Base-by-base conservation (phyloP, 768 basidiomycete genomes). In the Phaeolepiota aurea region DNA sequence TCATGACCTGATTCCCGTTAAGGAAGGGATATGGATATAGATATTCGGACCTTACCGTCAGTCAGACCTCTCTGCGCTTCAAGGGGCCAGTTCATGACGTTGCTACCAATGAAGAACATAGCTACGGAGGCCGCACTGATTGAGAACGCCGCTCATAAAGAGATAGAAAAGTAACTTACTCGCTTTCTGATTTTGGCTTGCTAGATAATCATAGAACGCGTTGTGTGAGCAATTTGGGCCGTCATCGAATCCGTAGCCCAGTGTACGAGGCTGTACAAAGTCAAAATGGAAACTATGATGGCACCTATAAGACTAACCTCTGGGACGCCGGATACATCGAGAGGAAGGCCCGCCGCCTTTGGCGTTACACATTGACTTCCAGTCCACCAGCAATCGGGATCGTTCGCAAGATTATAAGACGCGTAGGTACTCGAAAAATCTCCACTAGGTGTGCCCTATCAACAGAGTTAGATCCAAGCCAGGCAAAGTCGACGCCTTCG, bases 191-290 rank as follows among this genome's bases (percentile, higher is more conserved):
- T 77, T 64, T 46, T 79, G 61, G 5, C 60, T 52, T 2, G 49
- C 36, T 20, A 81, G 63, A 45, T 55, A 81, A 44, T 78, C 65
- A 33, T 81, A 81, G 44, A 80, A 81, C 2, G 60, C 65, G 41
- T 80, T 80, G 44, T 81, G 79, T 3, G 74, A 69, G 49, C 78
- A 81, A 48, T 76, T 77, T 1, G 79, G 79, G 1, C 79, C 79
- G 44, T 81, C 78, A 44, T 81, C 79, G 43, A 80, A 80, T 2
- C 68, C 75, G 34, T 74, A 79, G 1, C 76, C 79, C 13, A 78
- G 57, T 2, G 77, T 76, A 7, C 55, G 51, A 21, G 79, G 77
- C 74, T 76, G 43, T 7, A 5, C 32, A 35, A 19, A 1, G 32
- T 2, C 20, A 15, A 39, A 36, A 25, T 9, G 11, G 15, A 41